Evolutionary conservation across 1,284 basidiomycete species (phyloP).

Genomic region (Boletellus sp.): DNA sequence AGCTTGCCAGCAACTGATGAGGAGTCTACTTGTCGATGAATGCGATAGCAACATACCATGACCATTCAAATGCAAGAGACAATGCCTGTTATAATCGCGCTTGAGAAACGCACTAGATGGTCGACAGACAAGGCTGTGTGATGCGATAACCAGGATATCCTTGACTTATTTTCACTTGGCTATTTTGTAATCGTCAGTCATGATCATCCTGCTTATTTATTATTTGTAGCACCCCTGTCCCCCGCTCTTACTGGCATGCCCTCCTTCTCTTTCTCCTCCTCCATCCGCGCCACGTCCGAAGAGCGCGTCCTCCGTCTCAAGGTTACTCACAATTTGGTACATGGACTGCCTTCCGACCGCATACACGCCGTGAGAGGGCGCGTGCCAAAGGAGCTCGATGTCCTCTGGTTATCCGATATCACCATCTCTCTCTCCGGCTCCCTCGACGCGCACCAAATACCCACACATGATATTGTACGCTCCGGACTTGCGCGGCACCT

Average conservation of each 20-base stretch:
- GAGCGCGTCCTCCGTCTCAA: slow-evolving; percentile 34
- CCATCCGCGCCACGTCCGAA: slow-evolving; percentile 32
- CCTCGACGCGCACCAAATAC: slow-evolving; percentile 42
- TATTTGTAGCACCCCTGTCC: slow-evolving; percentile 2
- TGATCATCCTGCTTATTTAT: slow-evolving; percentile 10
- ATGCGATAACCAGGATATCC: slow-evolving; percentile 28
- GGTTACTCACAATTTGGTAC: slow-evolving; percentile 38
- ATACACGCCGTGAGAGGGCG: slow-evolving; percentile 34
- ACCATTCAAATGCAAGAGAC: slow-evolving; percentile 17
- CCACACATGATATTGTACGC: slow-evolving; percentile 37
- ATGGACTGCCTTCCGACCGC: slow-evolving; percentile 35
- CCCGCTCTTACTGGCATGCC: slow-evolving; percentile 35
- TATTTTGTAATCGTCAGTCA: slow-evolving; percentile 32
- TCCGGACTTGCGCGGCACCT: slow-evolving; percentile 54
- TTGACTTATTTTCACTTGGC: slow-evolving; percentile 23
- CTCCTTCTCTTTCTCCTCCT: slow-evolving; percentile 34
- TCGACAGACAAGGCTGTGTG: slow-evolving; percentile 32
- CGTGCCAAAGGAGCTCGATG: slow-evolving; percentile 48
- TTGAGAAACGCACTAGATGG: slow-evolving; percentile 17
- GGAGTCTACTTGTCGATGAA: slow-evolving; percentile 4
- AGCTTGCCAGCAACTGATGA: slow-evolving; percentile 21
- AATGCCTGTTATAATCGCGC: slow-evolving; percentile 17
- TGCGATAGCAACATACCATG: slow-evolving; percentile 30
- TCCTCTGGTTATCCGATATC: slow-evolving; percentile 50
- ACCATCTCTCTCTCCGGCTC: slow-evolving; percentile 51